phyloP scores from a whole-genome alignment of 1,139 yeast genomes.

The Pichia sp. region DNA sequence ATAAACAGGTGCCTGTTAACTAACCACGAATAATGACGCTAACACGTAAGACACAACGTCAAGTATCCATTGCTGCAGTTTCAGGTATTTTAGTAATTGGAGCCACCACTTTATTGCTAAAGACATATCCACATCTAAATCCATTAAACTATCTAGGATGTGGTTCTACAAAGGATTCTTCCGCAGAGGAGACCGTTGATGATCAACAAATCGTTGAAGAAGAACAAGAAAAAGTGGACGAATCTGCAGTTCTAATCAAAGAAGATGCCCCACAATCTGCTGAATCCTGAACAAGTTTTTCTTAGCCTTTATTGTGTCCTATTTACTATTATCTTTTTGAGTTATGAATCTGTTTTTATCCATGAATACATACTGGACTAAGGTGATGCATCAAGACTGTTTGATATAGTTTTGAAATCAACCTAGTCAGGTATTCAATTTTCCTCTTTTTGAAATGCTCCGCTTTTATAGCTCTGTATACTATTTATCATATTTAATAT shows the following conservation, averaged over 20 bases:
- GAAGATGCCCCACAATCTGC: neutral
- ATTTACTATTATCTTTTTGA: too few relatives aligned
- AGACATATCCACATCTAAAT: constrained; percentile 45
- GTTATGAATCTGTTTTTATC: too few relatives aligned
- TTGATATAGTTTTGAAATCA: too few relatives aligned
- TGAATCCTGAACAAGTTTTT: too few relatives aligned
- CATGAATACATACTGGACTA: too few relatives aligned
- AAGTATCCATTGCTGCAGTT: constrained; percentile 24
- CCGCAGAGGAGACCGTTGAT: constrained; percentile 6
- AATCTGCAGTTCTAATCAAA: neutral
- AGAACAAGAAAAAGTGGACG: neutral
- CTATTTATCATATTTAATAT: too few relatives aligned
- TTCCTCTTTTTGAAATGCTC: too few relatives aligned
- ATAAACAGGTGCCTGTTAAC: too few relatives aligned
- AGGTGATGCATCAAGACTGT: too few relatives aligned
- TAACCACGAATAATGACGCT: constrained; percentile 4
- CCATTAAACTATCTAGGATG: constrained; percentile 9
- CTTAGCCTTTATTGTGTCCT: too few relatives aligned
- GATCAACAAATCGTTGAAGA: neutral
- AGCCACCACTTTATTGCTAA: constrained; percentile 36
- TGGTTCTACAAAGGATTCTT: neutral
- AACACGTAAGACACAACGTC: constrained; percentile 18
- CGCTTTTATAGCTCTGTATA: too few relatives aligned
- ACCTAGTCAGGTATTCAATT: too few relatives aligned
- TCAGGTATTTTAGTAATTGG: constrained; percentile 38